These are phyloP conservation scores for Furcasterigmium furcatum DNA, from an alignment of 2,329 filamentous ascomycete genomes.

Conservation along the genomic window DNA sequence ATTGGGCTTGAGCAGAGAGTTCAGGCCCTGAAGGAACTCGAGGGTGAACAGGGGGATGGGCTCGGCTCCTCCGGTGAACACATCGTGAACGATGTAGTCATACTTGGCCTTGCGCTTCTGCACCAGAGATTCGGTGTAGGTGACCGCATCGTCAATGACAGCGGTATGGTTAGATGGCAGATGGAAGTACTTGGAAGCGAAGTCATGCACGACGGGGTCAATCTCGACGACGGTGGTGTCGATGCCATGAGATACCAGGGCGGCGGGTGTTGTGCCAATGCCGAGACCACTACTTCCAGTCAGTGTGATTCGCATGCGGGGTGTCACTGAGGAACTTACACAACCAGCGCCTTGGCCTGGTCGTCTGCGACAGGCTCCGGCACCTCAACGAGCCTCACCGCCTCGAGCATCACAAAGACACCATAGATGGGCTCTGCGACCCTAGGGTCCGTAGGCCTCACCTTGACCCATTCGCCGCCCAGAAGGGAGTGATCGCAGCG, in stretches of 20 bases:
- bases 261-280: slow-evolving; percentile 86
- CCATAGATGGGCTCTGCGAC: slow-evolving; percentile 88
- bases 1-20: slow-evolving; percentile 67
- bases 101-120: slow-evolving; percentile 49
- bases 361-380: slow-evolving; percentile 51
- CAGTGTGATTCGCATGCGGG: too few relatives aligned
- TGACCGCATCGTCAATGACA: slow-evolving; percentile 78
- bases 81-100: slow-evolving; percentile 95
- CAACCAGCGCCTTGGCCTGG: slow-evolving; percentile 77
- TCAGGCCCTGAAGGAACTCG: slow-evolving; percentile 74
- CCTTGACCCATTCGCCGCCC: slow-evolving; percentile 81
- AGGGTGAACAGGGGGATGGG: slow-evolving; percentile 83
- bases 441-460: slow-evolving; percentile 36
- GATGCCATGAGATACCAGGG: slow-evolving; percentile 82
- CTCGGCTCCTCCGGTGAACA: slow-evolving; percentile 95
- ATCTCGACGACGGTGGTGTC: slow-evolving; percentile 94
- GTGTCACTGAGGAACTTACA: slow-evolving; percentile 53
- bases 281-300: slow-evolving; percentile 67
- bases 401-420: slow-evolving; percentile 94
- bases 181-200: slow-evolving; percentile 78
- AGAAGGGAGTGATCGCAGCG: slow-evolving; percentile 92
- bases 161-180: slow-evolving; percentile 74
- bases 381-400: slow-evolving; percentile 74
- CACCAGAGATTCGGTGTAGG: slow-evolving; percentile 54
- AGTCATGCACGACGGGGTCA: slow-evolving; percentile 83